Conservation (phyloP, 1,139 yeast genomes). For the Pichia sp. region DNA sequence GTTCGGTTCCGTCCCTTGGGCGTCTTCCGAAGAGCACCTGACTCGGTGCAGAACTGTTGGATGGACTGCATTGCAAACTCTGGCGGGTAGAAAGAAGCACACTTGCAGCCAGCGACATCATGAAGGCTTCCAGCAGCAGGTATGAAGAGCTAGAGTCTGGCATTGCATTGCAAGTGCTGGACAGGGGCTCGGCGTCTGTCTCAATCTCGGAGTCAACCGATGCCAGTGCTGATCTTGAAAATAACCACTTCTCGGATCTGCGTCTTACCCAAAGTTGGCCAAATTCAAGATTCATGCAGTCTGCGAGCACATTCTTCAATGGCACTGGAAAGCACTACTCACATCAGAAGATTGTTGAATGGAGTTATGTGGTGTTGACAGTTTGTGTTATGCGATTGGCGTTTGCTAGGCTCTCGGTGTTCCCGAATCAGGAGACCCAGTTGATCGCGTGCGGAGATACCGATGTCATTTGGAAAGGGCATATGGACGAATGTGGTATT, state of each 20-base stretch:
- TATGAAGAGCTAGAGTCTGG: not conserved
- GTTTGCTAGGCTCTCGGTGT: not conserved
- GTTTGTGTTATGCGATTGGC: not conserved
- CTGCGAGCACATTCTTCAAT: too few relatives aligned
- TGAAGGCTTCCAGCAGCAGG: not conserved
- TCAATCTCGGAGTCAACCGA: too few relatives aligned
- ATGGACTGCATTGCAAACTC: too few relatives aligned
- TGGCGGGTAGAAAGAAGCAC: not conserved
- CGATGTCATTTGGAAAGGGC: conserved; percentile 60
- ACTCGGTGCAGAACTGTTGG: too few relatives aligned
- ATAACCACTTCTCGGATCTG: too few relatives aligned
- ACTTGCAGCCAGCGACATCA: not conserved
- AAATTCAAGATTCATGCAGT: too few relatives aligned
- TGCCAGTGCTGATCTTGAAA: too few relatives aligned
- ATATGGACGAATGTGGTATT: conserved; percentile 69
- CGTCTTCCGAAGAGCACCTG: too few relatives aligned
- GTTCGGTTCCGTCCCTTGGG: too few relatives aligned
- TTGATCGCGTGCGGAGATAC: conserved; percentile 38
- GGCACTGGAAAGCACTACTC: too few relatives aligned
- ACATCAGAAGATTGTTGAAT: not conserved
- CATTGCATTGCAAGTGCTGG: not conserved
- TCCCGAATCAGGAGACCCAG: conserved; percentile 8
- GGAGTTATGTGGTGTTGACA: not conserved
- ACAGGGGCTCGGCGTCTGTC: not conserved
- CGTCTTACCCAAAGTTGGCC: too few relatives aligned